Percentiles rank a stretch among this genome's conserved stretches.
Evolutionary conservation across 1,284 basidiomycete genomes (phyloP).

Genomic region (Rhodotorula sp.): DNA sequence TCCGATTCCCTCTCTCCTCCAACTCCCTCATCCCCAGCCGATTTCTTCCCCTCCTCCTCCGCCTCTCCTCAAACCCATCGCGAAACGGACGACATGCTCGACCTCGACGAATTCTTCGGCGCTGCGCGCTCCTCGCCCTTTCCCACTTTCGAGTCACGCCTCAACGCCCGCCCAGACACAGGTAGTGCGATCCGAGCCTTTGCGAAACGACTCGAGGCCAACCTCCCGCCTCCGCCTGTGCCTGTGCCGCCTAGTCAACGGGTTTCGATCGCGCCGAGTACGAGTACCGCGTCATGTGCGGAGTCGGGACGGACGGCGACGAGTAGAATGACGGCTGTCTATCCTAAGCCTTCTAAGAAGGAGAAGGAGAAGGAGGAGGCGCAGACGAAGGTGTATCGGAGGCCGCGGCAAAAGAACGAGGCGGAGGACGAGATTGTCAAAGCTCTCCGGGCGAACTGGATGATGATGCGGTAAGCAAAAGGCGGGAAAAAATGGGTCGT

Average conservation of each 20-base stretch:
- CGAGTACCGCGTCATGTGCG: background rate
- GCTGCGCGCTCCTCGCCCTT: slow-evolving; percentile 1
- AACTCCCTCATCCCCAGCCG: background rate
- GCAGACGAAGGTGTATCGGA: background rate
- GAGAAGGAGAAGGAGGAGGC: background rate
- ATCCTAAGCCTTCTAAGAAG: too few species aligned
- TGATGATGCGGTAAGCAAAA: too few species aligned
- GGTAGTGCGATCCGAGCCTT: background rate
- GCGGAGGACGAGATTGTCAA: background rate
- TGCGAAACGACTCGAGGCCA: background rate
- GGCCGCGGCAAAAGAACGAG: background rate
- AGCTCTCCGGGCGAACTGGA: too few species aligned
- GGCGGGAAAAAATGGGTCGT: too few species aligned
- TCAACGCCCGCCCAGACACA: background rate
- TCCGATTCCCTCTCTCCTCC: background rate
- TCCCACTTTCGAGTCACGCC: background rate
- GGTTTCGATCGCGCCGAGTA: background rate
- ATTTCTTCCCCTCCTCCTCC: too few species aligned
- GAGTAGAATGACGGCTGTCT: background rate
- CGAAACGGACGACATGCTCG: background rate
- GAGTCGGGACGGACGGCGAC: background rate
- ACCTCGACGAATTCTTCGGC: slow-evolving; percentile 6
- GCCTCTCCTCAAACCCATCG: background rate
- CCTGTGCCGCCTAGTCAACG: background rate
- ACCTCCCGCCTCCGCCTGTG: background rate